Percentiles rank a stretch among this genome's conserved stretches.
Evolutionary conservation across 2,329 filamentous ascomycete species (phyloP).

Genomic region (Fusarium verrucosum): DNA sequence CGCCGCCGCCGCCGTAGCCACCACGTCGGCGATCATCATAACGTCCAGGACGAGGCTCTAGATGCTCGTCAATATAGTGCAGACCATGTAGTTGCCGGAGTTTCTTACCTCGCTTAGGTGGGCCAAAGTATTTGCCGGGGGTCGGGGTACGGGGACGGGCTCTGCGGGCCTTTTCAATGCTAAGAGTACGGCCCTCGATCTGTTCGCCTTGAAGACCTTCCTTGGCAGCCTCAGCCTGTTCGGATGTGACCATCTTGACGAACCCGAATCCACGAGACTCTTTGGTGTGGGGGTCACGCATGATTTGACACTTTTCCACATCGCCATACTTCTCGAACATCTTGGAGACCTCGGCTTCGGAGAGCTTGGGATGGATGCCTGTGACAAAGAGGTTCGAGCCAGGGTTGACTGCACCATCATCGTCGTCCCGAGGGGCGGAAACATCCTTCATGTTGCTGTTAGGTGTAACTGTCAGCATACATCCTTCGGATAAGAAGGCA

Average conservation of each 20-base stretch:
- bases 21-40: constrained; percentile 72
- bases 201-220: constrained; percentile 95
- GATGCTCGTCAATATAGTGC: constrained; percentile 14
- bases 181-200: constrained; percentile 93
- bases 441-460: constrained; percentile 62
- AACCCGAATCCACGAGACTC: constrained; percentile 99
- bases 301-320: constrained; percentile 99
- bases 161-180: constrained; percentile 98
- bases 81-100: not conserved
- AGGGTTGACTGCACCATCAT: constrained; percentile 86
- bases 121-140: constrained; percentile 98
- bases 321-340: constrained; percentile 99
- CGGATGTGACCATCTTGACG: constrained; percentile 97
- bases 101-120: constrained; percentile 90
- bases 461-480: constrained; percentile 14
- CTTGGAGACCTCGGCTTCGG: constrained; percentile 88
- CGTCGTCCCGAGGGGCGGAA: constrained; percentile 65
- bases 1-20: constrained; percentile 59
- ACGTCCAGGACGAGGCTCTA: constrained; percentile 53
- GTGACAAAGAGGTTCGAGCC: constrained; percentile 99
- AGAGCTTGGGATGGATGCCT: constrained; percentile 92
- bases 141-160: constrained; percentile 94
- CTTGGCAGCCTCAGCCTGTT: constrained; percentile 96
- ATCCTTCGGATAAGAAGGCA: not conserved
- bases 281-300: constrained; percentile 98